Percentiles rank a stretch among this genome's conserved stretches.
These are phyloP conservation scores for Exsudoporus frostii DNA, from an alignment of 768 basidiomycete genomes.

Conservation along the genomic window DNA sequence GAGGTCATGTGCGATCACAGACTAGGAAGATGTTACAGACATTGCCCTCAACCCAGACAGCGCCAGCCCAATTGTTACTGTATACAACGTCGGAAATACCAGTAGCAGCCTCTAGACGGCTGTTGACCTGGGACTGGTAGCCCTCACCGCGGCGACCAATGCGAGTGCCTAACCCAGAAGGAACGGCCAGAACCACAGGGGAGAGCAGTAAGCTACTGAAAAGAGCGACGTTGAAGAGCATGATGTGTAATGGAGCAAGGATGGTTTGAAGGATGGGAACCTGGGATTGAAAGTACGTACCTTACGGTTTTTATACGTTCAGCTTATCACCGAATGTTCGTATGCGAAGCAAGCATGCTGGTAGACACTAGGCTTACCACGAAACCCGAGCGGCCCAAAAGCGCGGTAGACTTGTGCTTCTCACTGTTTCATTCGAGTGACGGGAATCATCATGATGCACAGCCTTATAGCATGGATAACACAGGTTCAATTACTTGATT, in stretches of 20 bases:
- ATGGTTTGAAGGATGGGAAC: neutral
- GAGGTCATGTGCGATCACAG: neutral
- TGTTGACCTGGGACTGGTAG: neutral
- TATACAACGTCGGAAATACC: neutral
- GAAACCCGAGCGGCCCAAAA: no score
- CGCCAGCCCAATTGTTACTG: conserved; percentile 8
- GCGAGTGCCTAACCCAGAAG: neutral
- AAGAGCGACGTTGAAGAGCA: neutral
- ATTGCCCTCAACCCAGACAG: neutral
- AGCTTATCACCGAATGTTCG: neutral
- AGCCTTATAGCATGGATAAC: no score
- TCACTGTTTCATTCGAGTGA: no score
- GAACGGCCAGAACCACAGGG: neutral
- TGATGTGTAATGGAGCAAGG: neutral
- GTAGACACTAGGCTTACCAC: neutral
- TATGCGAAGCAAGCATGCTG: neutral
- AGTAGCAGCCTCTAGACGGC: neutral
- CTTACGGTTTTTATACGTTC: neutral
- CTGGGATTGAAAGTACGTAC: neutral
- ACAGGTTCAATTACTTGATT: no score
- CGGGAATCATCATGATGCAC: no score
- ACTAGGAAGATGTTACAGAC: neutral
- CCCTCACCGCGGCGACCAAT: neutral
- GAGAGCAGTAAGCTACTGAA: neutral
- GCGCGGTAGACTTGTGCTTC: no score